Base-by-base conservation (phyloP, 352 stramenopile species). In the Sclerospora graminicola region DNA sequence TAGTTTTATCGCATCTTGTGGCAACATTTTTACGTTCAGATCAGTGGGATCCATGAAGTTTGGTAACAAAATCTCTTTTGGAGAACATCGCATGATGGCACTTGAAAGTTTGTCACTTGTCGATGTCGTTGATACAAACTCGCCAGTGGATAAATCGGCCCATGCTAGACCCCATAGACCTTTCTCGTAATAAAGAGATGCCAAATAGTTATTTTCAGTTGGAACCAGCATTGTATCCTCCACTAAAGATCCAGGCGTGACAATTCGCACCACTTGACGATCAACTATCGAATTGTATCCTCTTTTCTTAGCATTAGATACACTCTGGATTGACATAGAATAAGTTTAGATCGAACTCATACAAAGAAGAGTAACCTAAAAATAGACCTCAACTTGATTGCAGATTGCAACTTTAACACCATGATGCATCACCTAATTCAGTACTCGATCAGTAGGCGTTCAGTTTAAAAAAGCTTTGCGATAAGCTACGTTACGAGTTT, bases 331-430 rank as follows among this genome's bases (percentile, higher is more conserved):
- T 26, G n/a, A 19, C 20, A 27, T 7, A 4, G 23, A n/a, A n/a
- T n/a, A n/a, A n/a, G n/a, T n/a, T n/a, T n/a, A n/a, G n/a, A n/a
- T n/a, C n/a, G n/a, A n/a, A n/a, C n/a, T n/a, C n/a, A n/a, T n/a
- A n/a, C n/a, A n/a, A n/a, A n/a, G n/a, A n/a, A n/a, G n/a, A n/a
- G n/a, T n/a, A n/a, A n/a, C n/a, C n/a, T n/a, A n/a, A n/a, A n/a
- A n/a, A n/a, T n/a, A n/a, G n/a, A n/a, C 74, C 64, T 89, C 75
- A 6, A 83, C 57, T 62, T 89, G 78, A 48, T 87, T 87, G 45
- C 78, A 89, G 32, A 89, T 81, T 1, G 78, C 78, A n/a, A 89
- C 74, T 51, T 87, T 89, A 1, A 84, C 60, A 5, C 78, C 78
- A 45, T 89, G 78, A 45, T 89, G 78, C 65, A 84, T 87, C 30